Evolutionary conservation across 371 early-diverging fungal genomes (phyloP).

Genomic region (Mortierella sp.): DNA sequence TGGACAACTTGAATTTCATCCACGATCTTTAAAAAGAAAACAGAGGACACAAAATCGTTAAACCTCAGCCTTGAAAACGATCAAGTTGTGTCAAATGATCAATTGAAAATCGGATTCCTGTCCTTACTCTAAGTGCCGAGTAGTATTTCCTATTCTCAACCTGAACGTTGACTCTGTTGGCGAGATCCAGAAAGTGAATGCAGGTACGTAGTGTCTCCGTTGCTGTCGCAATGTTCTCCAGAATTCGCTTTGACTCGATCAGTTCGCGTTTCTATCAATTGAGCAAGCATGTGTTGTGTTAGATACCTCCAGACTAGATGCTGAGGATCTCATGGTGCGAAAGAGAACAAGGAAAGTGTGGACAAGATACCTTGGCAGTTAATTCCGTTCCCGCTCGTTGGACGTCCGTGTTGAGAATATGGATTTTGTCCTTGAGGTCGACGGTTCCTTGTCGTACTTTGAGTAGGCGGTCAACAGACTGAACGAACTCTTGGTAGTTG

Average conservation of each 20-base stretch:
- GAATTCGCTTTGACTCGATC: slow-evolving; percentile 84
- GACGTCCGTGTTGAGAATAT: slow-evolving; percentile 85
- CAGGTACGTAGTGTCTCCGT: slow-evolving; percentile 88
- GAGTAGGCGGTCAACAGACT: slow-evolving; percentile 94
- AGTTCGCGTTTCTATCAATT: slow-evolving; percentile 88
- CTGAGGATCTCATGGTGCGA: no score
- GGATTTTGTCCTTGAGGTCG: slow-evolving; percentile 85
- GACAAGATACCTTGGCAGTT: slow-evolving; percentile 76
- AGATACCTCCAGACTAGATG: no score
- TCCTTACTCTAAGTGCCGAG: slow-evolving; percentile 84
- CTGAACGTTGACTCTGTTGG: slow-evolving; percentile 85
- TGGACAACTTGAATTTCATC: slow-evolving; percentile 82
- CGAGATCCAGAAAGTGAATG: slow-evolving; percentile 88
- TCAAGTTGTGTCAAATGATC: neutral
- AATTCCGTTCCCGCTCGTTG: slow-evolving; percentile 86
- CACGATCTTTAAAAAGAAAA: slow-evolving; percentile 63
- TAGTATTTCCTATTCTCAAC: slow-evolving; percentile 91
- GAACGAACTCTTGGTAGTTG: slow-evolving; percentile 98
- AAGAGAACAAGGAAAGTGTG: neutral
- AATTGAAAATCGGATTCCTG: neutral
- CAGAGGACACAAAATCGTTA: neutral
- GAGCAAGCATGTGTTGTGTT: neutral
- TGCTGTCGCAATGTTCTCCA: slow-evolving; percentile 90
- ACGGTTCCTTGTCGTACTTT: slow-evolving; percentile 93
- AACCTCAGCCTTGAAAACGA: neutral